A percentile compares a stretch with the other conserved stretches of the same genome.
Conservation (phyloP, 176 grass and related monocot genomes). For the Musa troglodytarum region DNA sequence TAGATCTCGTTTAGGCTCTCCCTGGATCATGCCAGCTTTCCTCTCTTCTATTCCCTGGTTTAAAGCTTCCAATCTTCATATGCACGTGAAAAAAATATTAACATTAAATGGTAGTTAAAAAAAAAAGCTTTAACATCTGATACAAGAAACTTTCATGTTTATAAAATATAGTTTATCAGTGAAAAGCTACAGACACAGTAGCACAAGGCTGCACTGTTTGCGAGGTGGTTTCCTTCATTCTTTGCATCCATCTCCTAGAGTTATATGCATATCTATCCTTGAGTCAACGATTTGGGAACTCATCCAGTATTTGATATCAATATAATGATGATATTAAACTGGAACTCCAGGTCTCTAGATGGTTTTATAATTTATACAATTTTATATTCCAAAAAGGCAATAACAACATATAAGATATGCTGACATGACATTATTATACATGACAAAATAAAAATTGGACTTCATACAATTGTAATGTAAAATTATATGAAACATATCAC, state of each 20-base stretch:
- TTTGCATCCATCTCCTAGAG: too few relatives aligned
- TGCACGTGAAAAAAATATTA: slow-evolving; percentile 17
- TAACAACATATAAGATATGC: not conserved
- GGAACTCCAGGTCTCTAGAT: too few relatives aligned
- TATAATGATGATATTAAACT: too few relatives aligned
- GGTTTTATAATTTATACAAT: too few relatives aligned
- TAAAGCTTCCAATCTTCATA: slow-evolving; percentile 72
- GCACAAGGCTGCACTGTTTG: too few relatives aligned
- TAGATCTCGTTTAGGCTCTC: slow-evolving; percentile 14
- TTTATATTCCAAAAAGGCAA: not conserved
- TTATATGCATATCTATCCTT: too few relatives aligned
- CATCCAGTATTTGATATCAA: too few relatives aligned
- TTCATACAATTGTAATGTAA: not conserved
- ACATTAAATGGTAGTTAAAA: too few relatives aligned
- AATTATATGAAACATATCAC: not conserved
- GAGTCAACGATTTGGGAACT: too few relatives aligned
- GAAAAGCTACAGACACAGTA: not conserved
- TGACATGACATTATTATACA: not conserved
- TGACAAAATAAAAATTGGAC: not conserved
- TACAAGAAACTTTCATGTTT: not conserved
- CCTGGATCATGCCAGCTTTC: slow-evolving; percentile 18
- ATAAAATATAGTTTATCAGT: not conserved
- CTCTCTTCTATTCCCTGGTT: slow-evolving; percentile 57
- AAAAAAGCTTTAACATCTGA: not conserved
- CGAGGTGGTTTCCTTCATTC: too few relatives aligned